Base-by-base conservation (phyloP, 1,139 yeast species). In the Yamadazyma triangularis region DNA sequence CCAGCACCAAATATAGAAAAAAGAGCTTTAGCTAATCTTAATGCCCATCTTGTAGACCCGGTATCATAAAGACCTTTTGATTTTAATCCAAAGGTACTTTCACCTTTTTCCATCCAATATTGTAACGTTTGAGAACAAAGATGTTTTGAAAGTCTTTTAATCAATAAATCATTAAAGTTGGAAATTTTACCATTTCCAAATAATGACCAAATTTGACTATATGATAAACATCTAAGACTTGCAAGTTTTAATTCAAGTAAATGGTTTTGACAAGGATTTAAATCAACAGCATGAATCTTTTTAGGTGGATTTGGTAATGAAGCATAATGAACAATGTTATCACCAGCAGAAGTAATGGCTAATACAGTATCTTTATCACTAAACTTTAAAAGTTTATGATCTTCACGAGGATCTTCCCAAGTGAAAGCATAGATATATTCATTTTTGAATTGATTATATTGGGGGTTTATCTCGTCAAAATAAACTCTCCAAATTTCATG, bases 361-460 rank as follows among this genome's bases (percentile, higher is more conserved):
- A 84, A 67, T 8, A 84, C 85, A 2, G 86, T 80, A 48, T 84
- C 95, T 20, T 72, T 66, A 11, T 75, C 58, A 24, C 67, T 64
- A 45, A 84, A 65, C 30, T 77, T 70, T 44, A 84, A 66, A 36
- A 84, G 79, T 26, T 70, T 68, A 41, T 77, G 73, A 56, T 84
- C 95, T 56, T 82, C 93, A 35, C 83, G 70, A 21, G 94, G 94
- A 52, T 84, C 94, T 58, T 84, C 95, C 95, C 95, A 84, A 8
- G 93, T 84, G 58, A 84, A 84, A 3, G 94, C 89, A 51, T 84
- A 84, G 36, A 84, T 84, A 54, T 82, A 84, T 57, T 83, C 88
- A 51, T 81, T 70, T 37, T 73, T 77, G 63, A 84, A 84, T 53
- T 83, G 89, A 29, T 72, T 73, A 50, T 80, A 80, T 47, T 72